These are phyloP conservation scores for Discostella stelligera DNA, from an alignment of 352 stramenopile species.

Conservation along the genomic window DNA sequence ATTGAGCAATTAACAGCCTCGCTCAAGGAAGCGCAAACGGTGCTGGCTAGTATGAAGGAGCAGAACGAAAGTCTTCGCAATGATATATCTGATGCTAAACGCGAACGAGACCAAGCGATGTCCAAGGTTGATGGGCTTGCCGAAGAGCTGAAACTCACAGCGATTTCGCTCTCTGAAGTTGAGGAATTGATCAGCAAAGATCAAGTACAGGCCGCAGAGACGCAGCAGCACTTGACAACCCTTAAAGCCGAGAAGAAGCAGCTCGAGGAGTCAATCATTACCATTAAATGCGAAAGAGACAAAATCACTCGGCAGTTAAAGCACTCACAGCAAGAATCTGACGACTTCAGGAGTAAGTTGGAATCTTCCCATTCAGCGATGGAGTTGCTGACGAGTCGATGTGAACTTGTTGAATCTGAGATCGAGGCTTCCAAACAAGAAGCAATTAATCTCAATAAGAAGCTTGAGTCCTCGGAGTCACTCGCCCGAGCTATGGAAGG, in stretches of 20 bases:
- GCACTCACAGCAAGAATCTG: constrained; percentile 10
- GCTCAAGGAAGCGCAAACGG: not conserved
- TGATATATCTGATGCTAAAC: not conserved
- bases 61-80: constrained; percentile 10
- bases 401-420: constrained; percentile 5
- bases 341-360: constrained; percentile 17
- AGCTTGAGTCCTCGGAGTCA: constrained; percentile 5
- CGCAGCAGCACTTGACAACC: not conserved
- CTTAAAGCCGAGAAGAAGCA: constrained; percentile 15
- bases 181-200: constrained; percentile 8
- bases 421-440: constrained; percentile 4
- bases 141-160: not conserved
- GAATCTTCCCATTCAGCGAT: constrained; percentile 2
- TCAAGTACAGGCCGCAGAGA: constrained; percentile 11
- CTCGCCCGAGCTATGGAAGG: not conserved
- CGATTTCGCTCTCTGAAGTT: constrained; percentile 7
- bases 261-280: not conserved
- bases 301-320: constrained; percentile 3
- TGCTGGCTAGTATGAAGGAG: constrained; percentile 6
- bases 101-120: constrained; percentile 3
- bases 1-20: constrained; percentile 1
- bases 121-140: constrained; percentile 3
- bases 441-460: constrained; percentile 7
- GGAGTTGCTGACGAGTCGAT: constrained; percentile 10
- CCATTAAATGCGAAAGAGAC: constrained; percentile 2